Conservation (phyloP, 371 early-diverging fungal genomes). For the Actinomortierella ambigua region DNA sequence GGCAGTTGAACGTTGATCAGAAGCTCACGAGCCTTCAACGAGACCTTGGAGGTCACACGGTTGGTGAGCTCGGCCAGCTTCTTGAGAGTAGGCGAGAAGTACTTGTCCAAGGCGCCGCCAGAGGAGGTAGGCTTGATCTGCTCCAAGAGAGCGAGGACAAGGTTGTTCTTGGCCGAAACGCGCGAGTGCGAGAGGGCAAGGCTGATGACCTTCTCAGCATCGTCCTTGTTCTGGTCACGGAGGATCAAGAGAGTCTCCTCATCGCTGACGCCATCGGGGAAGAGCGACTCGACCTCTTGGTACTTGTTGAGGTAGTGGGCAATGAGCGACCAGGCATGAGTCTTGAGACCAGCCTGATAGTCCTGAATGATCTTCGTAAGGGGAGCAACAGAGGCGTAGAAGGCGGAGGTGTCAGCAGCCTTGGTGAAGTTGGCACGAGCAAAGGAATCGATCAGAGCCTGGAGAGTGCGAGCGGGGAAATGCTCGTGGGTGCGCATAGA, state of each 20-base stretch:
- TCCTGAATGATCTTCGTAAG: constrained; percentile 68
- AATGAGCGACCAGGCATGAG: constrained; percentile 77
- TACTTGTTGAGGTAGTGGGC: constrained; percentile 82
- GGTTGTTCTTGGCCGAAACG: constrained; percentile 76
- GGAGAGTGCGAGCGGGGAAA: constrained; percentile 82
- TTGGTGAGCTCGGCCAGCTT: constrained; percentile 82
- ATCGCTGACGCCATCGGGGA: constrained; percentile 75
- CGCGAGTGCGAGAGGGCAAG: constrained; percentile 87
- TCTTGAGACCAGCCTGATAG: constrained; percentile 78
- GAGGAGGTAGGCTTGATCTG: constrained; percentile 68
- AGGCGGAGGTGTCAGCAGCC: constrained; percentile 68
- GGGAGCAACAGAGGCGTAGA: constrained; percentile 68
- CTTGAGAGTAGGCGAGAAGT: constrained; percentile 83
- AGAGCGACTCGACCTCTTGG: constrained; percentile 84
- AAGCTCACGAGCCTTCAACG: constrained; percentile 92
- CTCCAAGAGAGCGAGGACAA: constrained; percentile 81
- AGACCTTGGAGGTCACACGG: constrained; percentile 83
- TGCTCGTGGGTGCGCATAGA: constrained; percentile 48
- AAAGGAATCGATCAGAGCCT: constrained; percentile 65
- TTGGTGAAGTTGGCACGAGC: constrained; percentile 55
- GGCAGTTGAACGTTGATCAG: constrained; percentile 93
- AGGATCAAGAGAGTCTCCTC: constrained; percentile 86
- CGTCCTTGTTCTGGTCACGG: constrained; percentile 85
- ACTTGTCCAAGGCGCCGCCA: constrained; percentile 70
- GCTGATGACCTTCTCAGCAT: constrained; percentile 76